Evolutionary conservation across 139 green algal genomes (phyloP).

Genomic region (Gonium pectorale): DNA sequence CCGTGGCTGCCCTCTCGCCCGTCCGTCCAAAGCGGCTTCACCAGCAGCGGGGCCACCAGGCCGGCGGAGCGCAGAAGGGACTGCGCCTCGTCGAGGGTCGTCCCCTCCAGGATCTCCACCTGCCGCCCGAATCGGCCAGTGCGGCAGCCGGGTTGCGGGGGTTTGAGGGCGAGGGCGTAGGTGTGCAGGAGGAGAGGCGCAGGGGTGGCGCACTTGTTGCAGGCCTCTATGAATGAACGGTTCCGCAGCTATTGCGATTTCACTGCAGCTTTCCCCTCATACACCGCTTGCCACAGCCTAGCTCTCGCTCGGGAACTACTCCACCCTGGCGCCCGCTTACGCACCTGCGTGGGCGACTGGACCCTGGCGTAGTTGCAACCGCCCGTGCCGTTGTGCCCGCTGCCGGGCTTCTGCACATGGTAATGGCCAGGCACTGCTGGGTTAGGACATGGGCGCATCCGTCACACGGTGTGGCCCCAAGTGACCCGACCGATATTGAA

Average conservation of each 20-base stretch:
- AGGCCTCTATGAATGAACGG: too few species aligned
- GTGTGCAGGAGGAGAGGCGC: too few species aligned
- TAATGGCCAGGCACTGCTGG: not conserved
- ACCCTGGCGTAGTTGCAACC: not conserved
- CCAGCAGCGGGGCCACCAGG: slow-evolving; percentile 77
- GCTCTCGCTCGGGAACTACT: too few species aligned
- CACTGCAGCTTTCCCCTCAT: too few species aligned
- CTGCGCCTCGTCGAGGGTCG: slow-evolving; percentile 45
- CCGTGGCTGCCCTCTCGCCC: slow-evolving; percentile 82
- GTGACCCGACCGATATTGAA: not conserved
- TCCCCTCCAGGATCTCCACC: slow-evolving; percentile 63
- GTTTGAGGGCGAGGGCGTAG: too few species aligned
- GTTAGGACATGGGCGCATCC: too few species aligned
- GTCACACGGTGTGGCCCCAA: too few species aligned
- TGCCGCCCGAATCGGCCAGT: too few species aligned
- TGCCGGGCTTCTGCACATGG: not conserved
- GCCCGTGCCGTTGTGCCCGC: not conserved
- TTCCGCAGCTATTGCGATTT: too few species aligned
- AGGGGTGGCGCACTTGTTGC: not conserved
- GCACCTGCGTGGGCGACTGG: slow-evolving; percentile 31
- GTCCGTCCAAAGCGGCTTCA: slow-evolving; percentile 88
- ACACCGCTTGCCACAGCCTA: too few species aligned
- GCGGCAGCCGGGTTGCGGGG: too few species aligned
- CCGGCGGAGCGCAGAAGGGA: slow-evolving; percentile 42
- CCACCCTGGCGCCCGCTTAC: not conserved